Base-by-base conservation (phyloP, 768 basidiomycete species). In the Tylopilus sp. region DNA sequence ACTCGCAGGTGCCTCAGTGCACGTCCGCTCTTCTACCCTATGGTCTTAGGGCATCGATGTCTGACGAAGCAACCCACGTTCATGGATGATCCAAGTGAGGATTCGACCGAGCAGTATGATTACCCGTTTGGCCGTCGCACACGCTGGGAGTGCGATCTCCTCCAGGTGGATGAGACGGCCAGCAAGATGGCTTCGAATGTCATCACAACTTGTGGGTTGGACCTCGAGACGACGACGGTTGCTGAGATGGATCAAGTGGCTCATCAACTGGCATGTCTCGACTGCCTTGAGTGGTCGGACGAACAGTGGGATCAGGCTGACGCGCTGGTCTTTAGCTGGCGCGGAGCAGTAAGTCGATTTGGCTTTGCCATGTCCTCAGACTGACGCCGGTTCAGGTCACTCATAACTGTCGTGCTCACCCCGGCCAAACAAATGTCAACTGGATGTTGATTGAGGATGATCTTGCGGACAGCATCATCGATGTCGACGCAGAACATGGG, bases 11-110 rank as follows among this genome's bases (percentile, higher is more conserved):
- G 54, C n/a, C 33, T 36, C 31, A 66, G 38, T 35, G 51, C 53
- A 35, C 61, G 52, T 18, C 71, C 73, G 0, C 67, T 80, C 4
- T 79, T 74, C 58, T 80, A 74, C 49, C 79, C 78, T 3, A 70
- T 71, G 38, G 71, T 77, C 30, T 48, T 78, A 26, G 71, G 72
- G 15, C 79, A 80, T 50, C 64, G 53, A n/a, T 80, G 79, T 58
- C 46, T 72, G 42, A 72, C 69, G 15, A 70, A 63, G 53, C 65
- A 61, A 5, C 56, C 48, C 20, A 64, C 46, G 11, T 55, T 56
- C n/a, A n/a, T 36, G 59, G 66, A 68, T 18, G 52, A 47, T 15
- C 26, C 53, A 9, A 45, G 33, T 17, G 57, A 51, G 12, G 68
- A 71, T 35, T 64, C 66, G 18, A 71, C 60, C 31, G 63, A 52